Conservation (phyloP, 2,329 filamentous ascomycete species). For the Chlorencoelia australis region DNA sequence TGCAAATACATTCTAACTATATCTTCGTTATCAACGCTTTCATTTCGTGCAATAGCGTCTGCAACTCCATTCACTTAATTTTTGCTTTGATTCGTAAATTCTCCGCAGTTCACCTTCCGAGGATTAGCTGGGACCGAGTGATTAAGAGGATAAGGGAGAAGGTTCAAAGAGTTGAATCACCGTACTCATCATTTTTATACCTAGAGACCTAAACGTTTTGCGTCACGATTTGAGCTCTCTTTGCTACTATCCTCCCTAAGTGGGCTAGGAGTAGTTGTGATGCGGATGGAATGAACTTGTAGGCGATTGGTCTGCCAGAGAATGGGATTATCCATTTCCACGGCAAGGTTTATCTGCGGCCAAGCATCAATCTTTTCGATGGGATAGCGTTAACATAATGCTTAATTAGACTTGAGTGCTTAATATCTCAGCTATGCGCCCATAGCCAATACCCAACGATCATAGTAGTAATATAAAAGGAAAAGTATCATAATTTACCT, state of each 20-base stretch:
- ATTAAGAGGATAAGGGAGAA: background rate
- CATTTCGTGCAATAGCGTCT: slow-evolving; percentile 73
- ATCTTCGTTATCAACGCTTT: slow-evolving; percentile 82
- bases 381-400: too few species aligned
- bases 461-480: too few species aligned
- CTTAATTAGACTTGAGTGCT: too few species aligned
- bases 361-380: slow-evolving; percentile 39
- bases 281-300: slow-evolving; percentile 81
- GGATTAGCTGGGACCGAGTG: background rate
- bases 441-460: too few species aligned
- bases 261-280: slow-evolving; percentile 70
- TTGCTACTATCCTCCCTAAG: slow-evolving; percentile 73
- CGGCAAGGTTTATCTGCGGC: slow-evolving; percentile 49
- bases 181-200: slow-evolving; percentile 46
- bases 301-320: slow-evolving; percentile 71
- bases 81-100: slow-evolving; percentile 27
- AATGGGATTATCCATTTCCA: slow-evolving; percentile 81
- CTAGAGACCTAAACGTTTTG: slow-evolving; percentile 83
- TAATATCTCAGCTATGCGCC: too few species aligned
- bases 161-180: background rate
- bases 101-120: slow-evolving; percentile 22
- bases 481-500: slow-evolving; percentile 21
- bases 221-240: slow-evolving; percentile 76
- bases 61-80: slow-evolving; percentile 20
- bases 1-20: slow-evolving; percentile 90